Base-by-base conservation (phyloP, 2,329 filamentous ascomycete genomes). In the Didymella pomorum region DNA sequence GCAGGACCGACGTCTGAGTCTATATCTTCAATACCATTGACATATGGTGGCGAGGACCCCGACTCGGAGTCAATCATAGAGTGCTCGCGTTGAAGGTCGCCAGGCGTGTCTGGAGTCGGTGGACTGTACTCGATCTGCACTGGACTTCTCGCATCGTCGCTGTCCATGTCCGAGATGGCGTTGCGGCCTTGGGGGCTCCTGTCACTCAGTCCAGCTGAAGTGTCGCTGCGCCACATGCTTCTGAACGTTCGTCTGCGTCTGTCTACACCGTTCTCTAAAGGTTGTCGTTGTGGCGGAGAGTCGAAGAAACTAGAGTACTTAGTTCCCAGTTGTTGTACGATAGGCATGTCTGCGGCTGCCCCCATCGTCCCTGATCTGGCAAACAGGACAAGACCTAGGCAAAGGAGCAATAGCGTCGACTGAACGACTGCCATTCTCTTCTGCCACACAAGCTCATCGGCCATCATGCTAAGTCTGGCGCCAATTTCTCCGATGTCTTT, bases 351-450 rank as follows among this genome's bases (percentile, higher is more conserved):
- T 0, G 78, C 62, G 9, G 72, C 69, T 5, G 73, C 66, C n/a
- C 73, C 71, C 35, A 76, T 54, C 4, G 71, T 72, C 3, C 76
- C 76, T 9, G 72, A 73, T 37, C 79, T 64, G 4, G 78, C 79
- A 74, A 98, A 97, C 35, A 98, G 88, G 21, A 97, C 91, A 1
- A 99, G 83, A 0, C 91, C 88, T 10, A 99, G 86, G 68, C 93
- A 97, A 44, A 94, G 87, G 0, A 98, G 85, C 6, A 98, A 85
- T 9, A 99, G 84, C 5, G 96, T 86, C 44, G 91, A 93, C 76
- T 98, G 95, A 31, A 97, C 86, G 57, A 98, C 95, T 4, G 91
- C 91, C 87, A 98, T 96, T 60, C 94, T 86, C 78, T 97, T 97
- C 78, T 88, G 86, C 74, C 86, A 88, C 1, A 89, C 83, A 2